These are phyloP conservation scores for Penicillium sp. DNA, from an alignment of 2,329 filamentous ascomycete genomes.

Conservation along the genomic window DNA sequence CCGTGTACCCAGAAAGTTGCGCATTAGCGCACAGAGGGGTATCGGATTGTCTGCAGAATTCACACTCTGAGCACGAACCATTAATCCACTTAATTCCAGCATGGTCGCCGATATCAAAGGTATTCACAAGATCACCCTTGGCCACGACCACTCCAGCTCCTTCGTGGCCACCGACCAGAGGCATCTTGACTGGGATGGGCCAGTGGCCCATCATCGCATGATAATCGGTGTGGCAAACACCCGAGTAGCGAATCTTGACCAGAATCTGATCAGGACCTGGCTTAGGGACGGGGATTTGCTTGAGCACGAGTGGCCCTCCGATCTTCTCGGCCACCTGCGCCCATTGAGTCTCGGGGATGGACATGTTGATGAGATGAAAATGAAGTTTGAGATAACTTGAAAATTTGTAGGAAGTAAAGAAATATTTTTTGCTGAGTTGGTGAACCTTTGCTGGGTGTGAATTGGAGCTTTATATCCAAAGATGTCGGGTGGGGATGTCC, in stretches of 20 bases:
- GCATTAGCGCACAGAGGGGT: constrained; percentile 71
- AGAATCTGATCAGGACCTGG: constrained; percentile 83
- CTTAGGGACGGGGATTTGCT: constrained; percentile 63
- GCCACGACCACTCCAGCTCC: constrained; percentile 73
- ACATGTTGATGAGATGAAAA: constrained; percentile 4
- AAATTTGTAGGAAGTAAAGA: background rate
- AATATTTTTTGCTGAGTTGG: background rate
- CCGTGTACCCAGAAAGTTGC: constrained; percentile 75
- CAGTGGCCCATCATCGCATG: constrained; percentile 79
- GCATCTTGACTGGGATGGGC: constrained; percentile 70
- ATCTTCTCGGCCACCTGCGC: constrained; percentile 80
- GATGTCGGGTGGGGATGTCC: background rate
- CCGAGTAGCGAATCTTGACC: constrained; percentile 80
- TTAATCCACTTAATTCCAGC: constrained; percentile 88
- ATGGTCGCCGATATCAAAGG: constrained; percentile 68
- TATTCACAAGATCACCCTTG: constrained; percentile 62
- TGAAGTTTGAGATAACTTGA: background rate
- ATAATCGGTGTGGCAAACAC: constrained; percentile 81
- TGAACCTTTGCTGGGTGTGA: background rate
- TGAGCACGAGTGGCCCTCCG: constrained; percentile 53
- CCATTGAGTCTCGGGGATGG: constrained; percentile 74
- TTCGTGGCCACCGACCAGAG: constrained; percentile 69
- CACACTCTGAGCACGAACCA: constrained; percentile 69
- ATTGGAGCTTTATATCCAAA: constrained; percentile 5
- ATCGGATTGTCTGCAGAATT: constrained; percentile 68